These are phyloP conservation scores for Auricularia cornea DNA, from an alignment of 768 basidiomycete species.

Conservation along the genomic window DNA sequence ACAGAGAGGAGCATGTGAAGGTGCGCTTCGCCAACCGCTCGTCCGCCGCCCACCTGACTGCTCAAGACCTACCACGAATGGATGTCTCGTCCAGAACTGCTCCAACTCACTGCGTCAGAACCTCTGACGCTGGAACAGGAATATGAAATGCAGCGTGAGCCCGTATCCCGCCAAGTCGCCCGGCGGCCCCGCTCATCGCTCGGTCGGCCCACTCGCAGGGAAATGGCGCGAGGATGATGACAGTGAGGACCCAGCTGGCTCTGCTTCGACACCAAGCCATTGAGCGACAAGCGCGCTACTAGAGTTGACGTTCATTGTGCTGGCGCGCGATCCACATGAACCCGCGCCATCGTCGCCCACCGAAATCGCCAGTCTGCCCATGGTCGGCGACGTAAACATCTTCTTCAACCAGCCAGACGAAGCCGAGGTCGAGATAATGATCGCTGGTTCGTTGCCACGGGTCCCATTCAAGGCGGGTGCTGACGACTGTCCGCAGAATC, in stretches of 20 bases:
- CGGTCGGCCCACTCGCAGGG: constrained; percentile 36
- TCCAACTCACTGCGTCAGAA: constrained; percentile 76
- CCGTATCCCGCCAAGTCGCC: background rate
- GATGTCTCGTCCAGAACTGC: constrained; percentile 73
- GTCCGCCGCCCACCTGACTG: background rate
- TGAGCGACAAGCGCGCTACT: constrained; percentile 2
- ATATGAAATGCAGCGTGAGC: constrained; percentile 79
- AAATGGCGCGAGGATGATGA: constrained; percentile 86
- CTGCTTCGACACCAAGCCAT: background rate
- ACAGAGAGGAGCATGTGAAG: constrained; percentile 38
- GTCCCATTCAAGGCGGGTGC: background rate
- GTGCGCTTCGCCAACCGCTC: constrained; percentile 16
- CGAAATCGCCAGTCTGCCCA: constrained; percentile 37
- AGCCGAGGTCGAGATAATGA: constrained; percentile 88
- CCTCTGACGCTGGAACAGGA: constrained; percentile 74
- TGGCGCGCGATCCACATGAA: constrained; percentile 36
- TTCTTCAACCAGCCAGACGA: constrained; percentile 66
- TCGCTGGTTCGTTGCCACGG: constrained; percentile 51
- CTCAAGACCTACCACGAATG: constrained; percentile 74
- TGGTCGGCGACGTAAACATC: constrained; percentile 91
- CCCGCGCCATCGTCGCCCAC: constrained; percentile 6
- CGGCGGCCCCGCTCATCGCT: background rate
- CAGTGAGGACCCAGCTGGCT: constrained; percentile 35
- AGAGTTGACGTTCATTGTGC: constrained; percentile 88
- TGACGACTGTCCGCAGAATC: constrained; percentile 38